Evolutionary conservation across 164 flowering plant genomes (phyloP), one percentile per base, ranked within the genome.

Genomic region (Vitis labrusca): DNA sequence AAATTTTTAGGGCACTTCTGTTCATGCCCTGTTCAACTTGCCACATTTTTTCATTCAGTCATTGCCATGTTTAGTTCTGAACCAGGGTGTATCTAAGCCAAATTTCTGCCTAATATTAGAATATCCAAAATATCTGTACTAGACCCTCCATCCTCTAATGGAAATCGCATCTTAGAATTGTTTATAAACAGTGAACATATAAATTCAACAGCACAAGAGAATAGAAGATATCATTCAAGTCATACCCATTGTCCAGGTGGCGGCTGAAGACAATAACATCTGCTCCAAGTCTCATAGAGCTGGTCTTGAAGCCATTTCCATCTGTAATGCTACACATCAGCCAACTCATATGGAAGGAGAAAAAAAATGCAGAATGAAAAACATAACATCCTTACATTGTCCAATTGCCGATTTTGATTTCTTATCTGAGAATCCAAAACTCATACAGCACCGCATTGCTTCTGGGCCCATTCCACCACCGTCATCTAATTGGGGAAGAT

Each of bases 391-490:
- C 81, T 56, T 89, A 93, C 98, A 93, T 75, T 85, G 84, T 76
- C 98, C 97, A 74, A 93, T 91, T 12, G 92, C 79, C 47, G 84
- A 79, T 59, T 82, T 84, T 62, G 91, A 80, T 62, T 88, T 86
- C 80, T 91, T 95, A 67, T 88, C 88, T 62, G 99, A 93, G 78
- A 91, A 95, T 9, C 99, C 99, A 87, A 95, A 95, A 82, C 97
- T 93, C 92, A 93, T 84, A 66, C 98, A 95, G 13, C 75, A 85
- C 3, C 97, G 86, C 74, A 95, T 81, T 62, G 92, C 82, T 65
- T 87, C 91, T 62, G 97, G 97, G 72, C 85, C 88, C 99, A 95
- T 93, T 68, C 99, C 99, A 72, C 99, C 97, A 50, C 99, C 99
- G 84, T 95, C 89, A 85, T 95, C 99, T 92, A 74, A 16, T 69